These are phyloP conservation scores for Dalbergia oliveri DNA, from an alignment of 306 rosid genomes.

Conservation along the genomic window DNA sequence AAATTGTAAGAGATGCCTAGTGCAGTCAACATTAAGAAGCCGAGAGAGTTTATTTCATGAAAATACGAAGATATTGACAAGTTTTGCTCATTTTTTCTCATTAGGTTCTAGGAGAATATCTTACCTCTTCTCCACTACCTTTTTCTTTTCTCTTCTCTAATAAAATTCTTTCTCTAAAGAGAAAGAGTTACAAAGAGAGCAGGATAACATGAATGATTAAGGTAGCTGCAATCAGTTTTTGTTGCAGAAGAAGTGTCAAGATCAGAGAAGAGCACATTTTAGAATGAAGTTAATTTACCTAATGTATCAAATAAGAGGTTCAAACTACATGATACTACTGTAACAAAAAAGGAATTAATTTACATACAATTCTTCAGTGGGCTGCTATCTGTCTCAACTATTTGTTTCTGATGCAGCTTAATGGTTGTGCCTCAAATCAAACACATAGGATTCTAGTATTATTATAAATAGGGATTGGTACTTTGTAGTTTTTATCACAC, in stretches of 20 bases:
- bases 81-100: conserved; percentile 30
- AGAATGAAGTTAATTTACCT: conserved; percentile 20
- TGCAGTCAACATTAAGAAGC: conserved; percentile 14
- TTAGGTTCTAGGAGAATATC: conserved; percentile 2
- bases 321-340: too few relatives aligned
- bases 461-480: too few relatives aligned
- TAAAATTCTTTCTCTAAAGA: not conserved
- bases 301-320: conserved; percentile 5
- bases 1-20: conserved; percentile 22
- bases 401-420: too few relatives aligned
- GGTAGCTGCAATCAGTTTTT: conserved; percentile 28
- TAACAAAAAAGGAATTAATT: too few relatives aligned
- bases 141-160: not conserved
- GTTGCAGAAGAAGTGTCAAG: conserved; percentile 19
- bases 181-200: not conserved
- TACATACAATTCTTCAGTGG: too few relatives aligned
- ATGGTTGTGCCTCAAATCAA: too few relatives aligned
- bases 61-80: conserved; percentile 8
- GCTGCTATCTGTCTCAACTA: too few relatives aligned
- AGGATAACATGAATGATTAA: conserved; percentile 9
- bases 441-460: too few relatives aligned
- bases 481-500: too few relatives aligned
- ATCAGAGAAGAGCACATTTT: conserved; percentile 18
- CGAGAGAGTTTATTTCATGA: not conserved
- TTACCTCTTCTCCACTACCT: conserved; percentile 11